Percentiles rank a stretch among this genome's conserved stretches.
These are phyloP conservation scores for Taxillus chinensis DNA, from an alignment of 164 flowering plant species.

Conservation along the genomic window DNA sequence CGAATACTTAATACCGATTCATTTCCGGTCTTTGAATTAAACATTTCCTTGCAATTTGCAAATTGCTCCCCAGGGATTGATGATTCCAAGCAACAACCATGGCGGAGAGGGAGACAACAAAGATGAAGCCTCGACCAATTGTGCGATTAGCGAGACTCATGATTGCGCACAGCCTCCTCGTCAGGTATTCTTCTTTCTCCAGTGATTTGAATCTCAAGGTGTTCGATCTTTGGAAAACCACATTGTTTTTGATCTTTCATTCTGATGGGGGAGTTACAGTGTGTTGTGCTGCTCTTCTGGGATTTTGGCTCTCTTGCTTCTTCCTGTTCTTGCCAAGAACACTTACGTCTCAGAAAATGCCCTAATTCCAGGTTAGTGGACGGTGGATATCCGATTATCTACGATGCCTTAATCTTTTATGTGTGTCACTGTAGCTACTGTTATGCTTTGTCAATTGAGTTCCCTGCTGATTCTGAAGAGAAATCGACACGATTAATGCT, in stretches of 20 bases:
- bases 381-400: background rate
- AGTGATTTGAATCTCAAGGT: background rate
- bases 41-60: too few relatives aligned
- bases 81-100: conserved; percentile 1
- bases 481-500: too few relatives aligned
- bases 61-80: too few relatives aligned
- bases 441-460: too few relatives aligned
- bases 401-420: too few relatives aligned
- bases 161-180: conserved; percentile 57
- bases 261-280: conserved; percentile 20
- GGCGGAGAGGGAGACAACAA: conserved; percentile 24
- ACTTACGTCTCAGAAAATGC: conserved; percentile 96
- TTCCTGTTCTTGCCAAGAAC: conserved; percentile 84
- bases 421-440: too few relatives aligned
- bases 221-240: background rate
- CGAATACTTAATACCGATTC: too few relatives aligned
- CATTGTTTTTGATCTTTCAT: background rate
- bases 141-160: conserved; percentile 64
- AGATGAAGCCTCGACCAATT: conserved; percentile 48
- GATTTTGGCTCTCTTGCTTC: conserved; percentile 51
- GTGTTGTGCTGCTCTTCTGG: conserved; percentile 65
- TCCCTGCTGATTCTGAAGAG: too few relatives aligned
- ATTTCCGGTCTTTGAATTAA: too few relatives aligned
- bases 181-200: conserved; percentile 38
- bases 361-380: conserved; percentile 73